Evolutionary conservation across 2,329 filamentous ascomycete species (phyloP), one percentile per base, ranked within the genome.

Genomic region (Diaporthe capsici): DNA sequence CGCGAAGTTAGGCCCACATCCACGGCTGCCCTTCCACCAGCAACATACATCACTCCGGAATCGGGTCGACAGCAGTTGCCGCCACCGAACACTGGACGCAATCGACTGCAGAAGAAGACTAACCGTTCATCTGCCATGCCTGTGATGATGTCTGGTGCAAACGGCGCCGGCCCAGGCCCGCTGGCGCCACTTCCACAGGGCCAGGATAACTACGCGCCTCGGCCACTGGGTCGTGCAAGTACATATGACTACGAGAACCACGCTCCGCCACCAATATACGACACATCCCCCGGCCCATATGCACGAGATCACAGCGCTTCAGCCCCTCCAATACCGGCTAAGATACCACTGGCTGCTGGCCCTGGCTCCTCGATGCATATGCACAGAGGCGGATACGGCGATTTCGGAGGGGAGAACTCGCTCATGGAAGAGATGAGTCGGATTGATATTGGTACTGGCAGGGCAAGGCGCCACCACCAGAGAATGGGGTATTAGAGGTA

Each of bases 381-480:
- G 78, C 76, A 79, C 72, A 57, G 71, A 17, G 51, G 61, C 39
- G 79, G 79, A 67, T 78, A 79, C 10, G 78, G 76, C 4, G 77
- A 78, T 20, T 75, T 80, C 39, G 84, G 82, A 7, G 88, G 88
- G 74, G 86, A 90, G 77, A 87, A 88, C 83, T 90, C 92, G 28
- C 84, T 96, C 71, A 89, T 93, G 83, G 88, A 94, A 77, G 94
- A 96, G 84, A 90, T 96, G 87, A 91, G 89, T 79, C 87, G 87
- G 65, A 93, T 93, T 77, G 91, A 93, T 79, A 89, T 93, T 78
- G 92, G 92, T n/a, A 86, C 86, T 34, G 91, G 91, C 4, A 85
- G 91, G 75, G 88, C 89, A 37, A 85, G 90, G 79, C 85, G 90
- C 60, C 87, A 89, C 65, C 70, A 71, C 25, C 75, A 77, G 51